Conservation (phyloP, 805 yeast genomes). For the Spathaspora sp. region DNA sequence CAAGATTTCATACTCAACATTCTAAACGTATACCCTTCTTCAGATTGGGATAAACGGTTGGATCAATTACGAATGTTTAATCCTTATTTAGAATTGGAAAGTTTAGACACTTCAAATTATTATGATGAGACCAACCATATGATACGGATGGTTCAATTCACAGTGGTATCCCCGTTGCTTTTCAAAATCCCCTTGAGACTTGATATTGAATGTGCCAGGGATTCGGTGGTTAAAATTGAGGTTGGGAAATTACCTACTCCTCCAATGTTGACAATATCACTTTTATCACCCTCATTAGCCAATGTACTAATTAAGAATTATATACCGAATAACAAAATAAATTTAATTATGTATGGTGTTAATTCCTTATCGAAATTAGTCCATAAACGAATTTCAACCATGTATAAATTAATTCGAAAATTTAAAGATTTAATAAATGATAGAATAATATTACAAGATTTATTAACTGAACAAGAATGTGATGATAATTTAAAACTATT, state of each 20-base stretch:
- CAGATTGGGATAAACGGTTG: constrained; percentile 27
- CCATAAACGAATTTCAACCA: constrained; percentile 17
- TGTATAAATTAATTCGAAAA: constrained; percentile 18
- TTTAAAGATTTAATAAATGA: constrained; percentile 16
- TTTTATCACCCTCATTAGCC: constrained; percentile 21
- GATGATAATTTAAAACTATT: constrained; percentile 14
- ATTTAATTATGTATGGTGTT: constrained; percentile 27
- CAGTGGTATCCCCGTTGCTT: constrained; percentile 16
- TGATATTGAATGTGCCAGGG: constrained; percentile 11
- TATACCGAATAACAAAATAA: constrained; percentile 22
- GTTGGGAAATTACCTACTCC: constrained; percentile 5
- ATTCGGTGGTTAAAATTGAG: constrained; percentile 8
- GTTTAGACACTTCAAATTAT: constrained; percentile 9
- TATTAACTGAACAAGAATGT: constrained; percentile 11
- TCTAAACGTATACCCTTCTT: constrained; percentile 33
- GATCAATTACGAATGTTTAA: constrained; percentile 21
- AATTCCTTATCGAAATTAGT: constrained; percentile 26
- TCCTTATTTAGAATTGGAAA: constrained; percentile 20
- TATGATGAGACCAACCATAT: constrained; percentile 6
- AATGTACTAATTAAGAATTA: constrained; percentile 18
- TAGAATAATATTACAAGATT: constrained; percentile 5
- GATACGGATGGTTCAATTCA: constrained; percentile 13
- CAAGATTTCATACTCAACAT: constrained; percentile 17
- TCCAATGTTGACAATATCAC: constrained; percentile 8
- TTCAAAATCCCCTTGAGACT: constrained; percentile 17